Evolutionary conservation across 2,329 filamentous ascomycete genomes (phyloP), one percentile per base, ranked within the genome.

Genomic region (Zymoseptoria tritici): DNA sequence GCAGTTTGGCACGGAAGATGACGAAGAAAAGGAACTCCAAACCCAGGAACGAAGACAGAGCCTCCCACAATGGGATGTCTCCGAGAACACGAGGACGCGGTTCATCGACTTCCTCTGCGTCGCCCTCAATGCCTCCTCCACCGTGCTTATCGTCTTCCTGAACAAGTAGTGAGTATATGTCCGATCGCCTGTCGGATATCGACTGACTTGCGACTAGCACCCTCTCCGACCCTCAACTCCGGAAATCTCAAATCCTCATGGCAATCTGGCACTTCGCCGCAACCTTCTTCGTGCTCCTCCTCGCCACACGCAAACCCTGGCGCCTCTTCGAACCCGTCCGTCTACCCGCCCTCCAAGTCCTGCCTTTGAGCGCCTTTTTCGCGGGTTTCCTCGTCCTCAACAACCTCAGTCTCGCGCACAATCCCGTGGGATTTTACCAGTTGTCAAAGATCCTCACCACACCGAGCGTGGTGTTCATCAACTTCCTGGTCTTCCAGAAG

Each of bases 351-450:
- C n/a, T 50, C 8, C 52, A 59, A 53, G 50, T 59, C 31, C 54
- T 59, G 11, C 57, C 57, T 9, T 16, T 59, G 54, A 59, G 57
- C 49, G 57, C 54, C 21, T 59, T 59, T 29, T 59, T 59, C 36
- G 57, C 57, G 9, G 46, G 24, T 5, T 59, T 59, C 31, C 57
- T 59, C 26, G 26, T 59, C 31, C 54, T 59, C 16, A 59, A 52
- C 42, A 59, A 59, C 21, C 54, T 59, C 9, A 59, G 57, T 29
- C 54, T 56, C 9, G 57, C 57, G 7, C 56, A 52, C 29, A 59
- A 59, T 49, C 57, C 57, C 3, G 49, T 59, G 19, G 57, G 57
- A 29, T 59, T 59, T 49, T 59, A 59, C 49, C 57, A 59, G 31
- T 21, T 59, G 0, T 59, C 57, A 8, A 59, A 59, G 49, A 59